Conservation (phyloP, 2,329 filamentous ascomycete genomes). For the Celoporthe dispersa region DNA sequence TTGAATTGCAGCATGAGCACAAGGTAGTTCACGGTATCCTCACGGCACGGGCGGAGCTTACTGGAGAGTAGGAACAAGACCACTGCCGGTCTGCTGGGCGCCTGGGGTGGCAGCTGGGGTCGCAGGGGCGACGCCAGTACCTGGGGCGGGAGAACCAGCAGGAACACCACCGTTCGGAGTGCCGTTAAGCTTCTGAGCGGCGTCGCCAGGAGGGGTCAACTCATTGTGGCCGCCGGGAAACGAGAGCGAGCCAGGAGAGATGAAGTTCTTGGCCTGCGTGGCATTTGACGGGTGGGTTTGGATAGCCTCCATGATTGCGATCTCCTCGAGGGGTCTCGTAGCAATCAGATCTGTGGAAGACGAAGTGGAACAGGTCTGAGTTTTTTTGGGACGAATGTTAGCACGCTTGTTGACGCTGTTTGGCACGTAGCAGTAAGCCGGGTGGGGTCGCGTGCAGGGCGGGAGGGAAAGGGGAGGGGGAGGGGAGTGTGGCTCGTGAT, state of each 20-base stretch:
- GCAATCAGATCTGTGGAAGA: conserved; percentile 11
- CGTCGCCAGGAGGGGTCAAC: conserved; percentile 77
- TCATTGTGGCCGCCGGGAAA: conserved; percentile 86
- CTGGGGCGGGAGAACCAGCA: conserved; percentile 63
- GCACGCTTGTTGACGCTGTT: background rate
- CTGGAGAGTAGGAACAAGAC: conserved; percentile 92
- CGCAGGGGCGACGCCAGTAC: conserved; percentile 81
- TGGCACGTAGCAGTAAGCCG: background rate
- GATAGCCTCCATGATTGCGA: conserved; percentile 77
- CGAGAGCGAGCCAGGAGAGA: conserved; percentile 87
- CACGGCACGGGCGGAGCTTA: conserved; percentile 69
- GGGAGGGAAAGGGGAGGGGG: background rate
- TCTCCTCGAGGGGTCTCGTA: conserved; percentile 4
- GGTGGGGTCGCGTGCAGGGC: background rate
- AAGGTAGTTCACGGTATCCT: conserved; percentile 43
- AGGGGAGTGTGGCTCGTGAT: background rate
- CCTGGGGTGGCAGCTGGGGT: conserved; percentile 92
- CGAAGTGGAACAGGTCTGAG: conserved; percentile 36
- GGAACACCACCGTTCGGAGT: conserved; percentile 54
- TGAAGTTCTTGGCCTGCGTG: conserved; percentile 93
- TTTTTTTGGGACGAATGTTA: conserved; percentile 6
- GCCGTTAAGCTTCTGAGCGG: conserved; percentile 63
- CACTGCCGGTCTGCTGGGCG: conserved; percentile 80
- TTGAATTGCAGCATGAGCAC: conserved; percentile 64
- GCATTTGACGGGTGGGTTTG: conserved; percentile 92